Conservation (phyloP, 2,329 filamentous ascomycete genomes). For the Lachnellula occidentalis region DNA sequence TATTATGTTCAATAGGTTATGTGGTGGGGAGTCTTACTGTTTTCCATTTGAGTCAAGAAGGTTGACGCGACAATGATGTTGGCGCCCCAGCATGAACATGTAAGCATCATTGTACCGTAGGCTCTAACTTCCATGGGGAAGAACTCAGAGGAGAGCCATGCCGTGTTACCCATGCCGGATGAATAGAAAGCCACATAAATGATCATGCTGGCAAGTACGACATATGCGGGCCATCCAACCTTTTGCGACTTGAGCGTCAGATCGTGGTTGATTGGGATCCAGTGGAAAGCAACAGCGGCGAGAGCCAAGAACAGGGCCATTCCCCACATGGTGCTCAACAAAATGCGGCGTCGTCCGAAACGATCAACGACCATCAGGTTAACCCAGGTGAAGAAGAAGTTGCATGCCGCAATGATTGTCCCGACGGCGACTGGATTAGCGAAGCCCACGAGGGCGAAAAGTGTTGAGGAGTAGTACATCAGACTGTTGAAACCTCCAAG, state of each 20-base stretch:
- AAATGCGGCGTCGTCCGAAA: slow-evolving; percentile 41
- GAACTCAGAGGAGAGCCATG: slow-evolving; percentile 46
- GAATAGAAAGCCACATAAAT: slow-evolving; percentile 48
- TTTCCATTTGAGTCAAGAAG: slow-evolving; percentile 55
- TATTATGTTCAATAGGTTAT: too few relatives aligned
- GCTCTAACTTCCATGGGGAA: slow-evolving; percentile 54
- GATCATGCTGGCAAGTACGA: slow-evolving; percentile 56
- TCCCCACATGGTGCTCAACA: slow-evolving; percentile 39
- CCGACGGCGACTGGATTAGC: slow-evolving; percentile 43
- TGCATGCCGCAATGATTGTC: slow-evolving; percentile 39
- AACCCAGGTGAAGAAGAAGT: slow-evolving; percentile 45
- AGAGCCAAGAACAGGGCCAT: slow-evolving; percentile 48
- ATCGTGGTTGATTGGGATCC: slow-evolving; percentile 42
- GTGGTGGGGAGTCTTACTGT: too few relatives aligned
- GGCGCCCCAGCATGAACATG: slow-evolving; percentile 55
- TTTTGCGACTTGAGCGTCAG: slow-evolving; percentile 33
- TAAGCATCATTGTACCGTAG: slow-evolving; percentile 60
- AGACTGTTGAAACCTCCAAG: slow-evolving; percentile 42
- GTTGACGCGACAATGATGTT: slow-evolving; percentile 43
- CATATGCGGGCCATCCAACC: slow-evolving; percentile 44
- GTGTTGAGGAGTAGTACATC: slow-evolving; percentile 39
- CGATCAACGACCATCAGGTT: slow-evolving; percentile 44
- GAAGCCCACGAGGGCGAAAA: slow-evolving; percentile 45
- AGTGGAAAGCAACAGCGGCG: slow-evolving; percentile 46
- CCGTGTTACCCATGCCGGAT: slow-evolving; percentile 38